These are phyloP conservation scores for Tulasnella sp. DNA, from an alignment of 768 basidiomycete genomes.

Conservation along the genomic window DNA sequence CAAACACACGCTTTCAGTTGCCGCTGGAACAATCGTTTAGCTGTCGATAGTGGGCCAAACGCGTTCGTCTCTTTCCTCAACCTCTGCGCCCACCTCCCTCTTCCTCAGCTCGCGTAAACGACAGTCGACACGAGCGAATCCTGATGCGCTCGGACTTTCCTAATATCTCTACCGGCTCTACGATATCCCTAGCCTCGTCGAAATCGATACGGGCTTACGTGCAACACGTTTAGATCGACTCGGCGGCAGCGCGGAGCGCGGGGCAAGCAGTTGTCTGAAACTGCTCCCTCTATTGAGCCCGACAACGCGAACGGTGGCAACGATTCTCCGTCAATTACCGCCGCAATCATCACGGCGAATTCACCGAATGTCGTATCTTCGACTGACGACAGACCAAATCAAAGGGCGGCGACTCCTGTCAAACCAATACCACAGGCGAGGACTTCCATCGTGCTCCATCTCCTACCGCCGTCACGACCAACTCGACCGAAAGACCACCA, in stretches of 20 bases:
- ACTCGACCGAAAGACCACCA: neutral
- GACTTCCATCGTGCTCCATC: neutral
- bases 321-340: neutral
- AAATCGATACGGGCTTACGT: neutral
- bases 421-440: neutral
- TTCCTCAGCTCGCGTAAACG: slow-evolving; percentile 4
- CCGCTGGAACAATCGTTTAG: neutral
- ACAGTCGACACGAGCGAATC: slow-evolving; percentile 23
- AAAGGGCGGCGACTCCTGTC: neutral
- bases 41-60: slow-evolving; percentile 57
- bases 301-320: neutral
- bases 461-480: neutral
- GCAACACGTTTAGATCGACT: too few relatives aligned
- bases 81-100: neutral
- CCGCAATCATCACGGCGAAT: neutral
- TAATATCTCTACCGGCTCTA: neutral
- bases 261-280: neutral
- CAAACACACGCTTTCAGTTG: neutral
- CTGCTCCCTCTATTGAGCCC: too few relatives aligned
- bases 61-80: neutral
- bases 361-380: neutral
- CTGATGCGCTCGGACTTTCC: neutral
- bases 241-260: neutral
- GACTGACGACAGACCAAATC: neutral
- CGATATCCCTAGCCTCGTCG: neutral